Conservation (phyloP, 2,329 filamentous ascomycete genomes). For the Cladosporium austrohemisphaericum region DNA sequence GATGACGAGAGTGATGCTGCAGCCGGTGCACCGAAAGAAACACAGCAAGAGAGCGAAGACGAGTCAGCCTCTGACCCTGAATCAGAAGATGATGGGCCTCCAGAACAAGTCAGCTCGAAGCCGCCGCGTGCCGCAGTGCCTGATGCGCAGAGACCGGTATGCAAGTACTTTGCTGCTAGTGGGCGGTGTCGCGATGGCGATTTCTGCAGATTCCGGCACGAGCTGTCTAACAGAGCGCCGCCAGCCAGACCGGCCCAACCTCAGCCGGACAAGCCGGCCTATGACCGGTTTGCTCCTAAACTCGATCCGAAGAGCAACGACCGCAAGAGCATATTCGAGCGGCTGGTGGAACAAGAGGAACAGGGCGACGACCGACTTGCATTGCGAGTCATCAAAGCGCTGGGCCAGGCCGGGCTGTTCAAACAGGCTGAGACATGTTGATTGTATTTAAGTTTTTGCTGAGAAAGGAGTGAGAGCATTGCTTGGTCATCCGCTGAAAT, state of each 20-base stretch:
- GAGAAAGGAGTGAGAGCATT: neutral
- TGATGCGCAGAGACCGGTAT: slow-evolving; percentile 18
- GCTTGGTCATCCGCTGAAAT: slow-evolving; percentile 11
- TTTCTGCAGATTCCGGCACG: slow-evolving; percentile 33
- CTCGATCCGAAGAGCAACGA: slow-evolving; percentile 16
- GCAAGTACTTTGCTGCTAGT: slow-evolving; percentile 30
- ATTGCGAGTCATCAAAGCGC: slow-evolving; percentile 44
- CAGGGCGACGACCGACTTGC: slow-evolving; percentile 40
- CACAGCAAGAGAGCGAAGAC: slow-evolving; percentile 33
- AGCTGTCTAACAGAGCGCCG: slow-evolving; percentile 18
- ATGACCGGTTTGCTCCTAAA: slow-evolving; percentile 20
- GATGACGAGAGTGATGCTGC: slow-evolving; percentile 2
- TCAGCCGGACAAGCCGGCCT: slow-evolving; percentile 11
- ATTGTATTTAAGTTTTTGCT: slow-evolving; percentile 1
- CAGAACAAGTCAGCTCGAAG: slow-evolving; percentile 40
- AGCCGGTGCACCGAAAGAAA: too few species aligned
- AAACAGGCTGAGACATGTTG: slow-evolving; percentile 8
- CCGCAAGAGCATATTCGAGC: slow-evolving; percentile 27
- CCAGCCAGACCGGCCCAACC: slow-evolving; percentile 9
- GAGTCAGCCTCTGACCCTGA: slow-evolving; percentile 28
- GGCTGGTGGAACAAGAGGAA: slow-evolving; percentile 44
- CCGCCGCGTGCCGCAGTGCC: slow-evolving; percentile 9
- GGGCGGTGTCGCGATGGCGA: slow-evolving; percentile 34
- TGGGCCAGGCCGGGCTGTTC: slow-evolving; percentile 44
- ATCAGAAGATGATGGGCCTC: slow-evolving; percentile 34